Percentiles rank a stretch among this genome's conserved stretches.
phyloP scores from a whole-genome alignment of 1,284 basidiomycete genomes.

The Moniliophthora roreri region DNA sequence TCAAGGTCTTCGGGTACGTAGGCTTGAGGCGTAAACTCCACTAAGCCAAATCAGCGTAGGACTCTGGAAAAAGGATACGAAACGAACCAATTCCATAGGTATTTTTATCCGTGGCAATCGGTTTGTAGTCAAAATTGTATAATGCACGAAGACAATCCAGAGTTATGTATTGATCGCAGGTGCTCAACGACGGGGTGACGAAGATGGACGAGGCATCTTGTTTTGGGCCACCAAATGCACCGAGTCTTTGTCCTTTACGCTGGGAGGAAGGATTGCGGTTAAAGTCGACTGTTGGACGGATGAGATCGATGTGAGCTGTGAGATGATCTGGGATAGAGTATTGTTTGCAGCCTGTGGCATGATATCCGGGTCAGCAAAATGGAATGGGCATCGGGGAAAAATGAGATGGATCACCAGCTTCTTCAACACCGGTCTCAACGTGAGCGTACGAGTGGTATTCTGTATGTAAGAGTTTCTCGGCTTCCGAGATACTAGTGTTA shows the following conservation, averaged over 20 bases:
- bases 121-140: constrained; percentile 44
- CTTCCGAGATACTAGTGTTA: constrained; percentile 42
- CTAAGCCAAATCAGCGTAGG: constrained; percentile 3
- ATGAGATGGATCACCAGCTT: constrained; percentile 23
- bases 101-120: constrained; percentile 39
- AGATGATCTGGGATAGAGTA: constrained; percentile 45
- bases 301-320: constrained; percentile 42
- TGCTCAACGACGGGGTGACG: constrained; percentile 24
- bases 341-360: constrained; percentile 38
- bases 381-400: background rate
- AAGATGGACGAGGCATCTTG: constrained; percentile 21
- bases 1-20: constrained; percentile 31
- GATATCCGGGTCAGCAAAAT: background rate
- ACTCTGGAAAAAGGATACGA: background rate
- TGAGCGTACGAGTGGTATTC: constrained; percentile 50
- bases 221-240: constrained; percentile 30
- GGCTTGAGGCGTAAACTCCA: constrained; percentile 33
- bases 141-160: constrained; percentile 45
- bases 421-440: constrained; percentile 29
- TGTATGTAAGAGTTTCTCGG: constrained; percentile 44
- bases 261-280: constrained; percentile 27
- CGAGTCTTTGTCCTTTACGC: no score
- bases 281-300: constrained; percentile 46
- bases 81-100: constrained; percentile 48
- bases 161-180: constrained; percentile 45